Evolutionary conservation across 768 basidiomycete genomes (phyloP).

Genomic region (Lactifluus subvellereus): DNA sequence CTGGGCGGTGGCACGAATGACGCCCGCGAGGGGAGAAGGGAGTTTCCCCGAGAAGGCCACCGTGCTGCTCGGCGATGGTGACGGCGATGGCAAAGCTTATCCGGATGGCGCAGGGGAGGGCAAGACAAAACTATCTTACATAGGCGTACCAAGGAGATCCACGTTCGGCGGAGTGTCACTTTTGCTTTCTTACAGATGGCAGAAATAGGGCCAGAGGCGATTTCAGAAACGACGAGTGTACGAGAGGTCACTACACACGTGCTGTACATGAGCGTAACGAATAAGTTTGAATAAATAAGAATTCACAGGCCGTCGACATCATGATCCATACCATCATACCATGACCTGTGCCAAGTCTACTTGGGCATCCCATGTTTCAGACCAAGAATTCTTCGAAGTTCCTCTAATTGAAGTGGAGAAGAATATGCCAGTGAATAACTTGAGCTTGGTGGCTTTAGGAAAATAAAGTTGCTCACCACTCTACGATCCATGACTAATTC

Average conservation of each 20-base stretch:
- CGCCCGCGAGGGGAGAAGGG: neutral
- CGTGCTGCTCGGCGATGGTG: neutral
- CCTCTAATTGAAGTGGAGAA: no score
- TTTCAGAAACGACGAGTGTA: slow-evolving; percentile 11
- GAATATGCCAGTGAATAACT: no score
- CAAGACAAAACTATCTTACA: neutral
- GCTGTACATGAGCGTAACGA: no score
- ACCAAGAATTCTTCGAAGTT: no score
- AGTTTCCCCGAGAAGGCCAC: neutral
- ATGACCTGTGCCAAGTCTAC: no score
- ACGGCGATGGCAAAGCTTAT: neutral
- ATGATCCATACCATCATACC: no score
- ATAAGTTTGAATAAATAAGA: no score
- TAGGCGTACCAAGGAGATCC: slow-evolving; percentile 15
- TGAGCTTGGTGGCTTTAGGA: no score
- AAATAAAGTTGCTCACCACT: no score
- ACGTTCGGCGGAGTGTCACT: neutral
- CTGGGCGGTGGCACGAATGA: neutral
- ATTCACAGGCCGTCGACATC: no score
- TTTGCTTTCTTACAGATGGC: neutral
- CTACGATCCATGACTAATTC: no score
- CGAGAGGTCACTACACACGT: slow-evolving; percentile 58
- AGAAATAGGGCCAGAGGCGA: slow-evolving; percentile 14
- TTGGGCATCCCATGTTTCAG: no score
- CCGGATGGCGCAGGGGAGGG: neutral